Percentiles rank a stretch among this genome's conserved stretches.
Evolutionary conservation across 345 rosid species (phyloP).

Genomic region (Ailanthus altissimus): DNA sequence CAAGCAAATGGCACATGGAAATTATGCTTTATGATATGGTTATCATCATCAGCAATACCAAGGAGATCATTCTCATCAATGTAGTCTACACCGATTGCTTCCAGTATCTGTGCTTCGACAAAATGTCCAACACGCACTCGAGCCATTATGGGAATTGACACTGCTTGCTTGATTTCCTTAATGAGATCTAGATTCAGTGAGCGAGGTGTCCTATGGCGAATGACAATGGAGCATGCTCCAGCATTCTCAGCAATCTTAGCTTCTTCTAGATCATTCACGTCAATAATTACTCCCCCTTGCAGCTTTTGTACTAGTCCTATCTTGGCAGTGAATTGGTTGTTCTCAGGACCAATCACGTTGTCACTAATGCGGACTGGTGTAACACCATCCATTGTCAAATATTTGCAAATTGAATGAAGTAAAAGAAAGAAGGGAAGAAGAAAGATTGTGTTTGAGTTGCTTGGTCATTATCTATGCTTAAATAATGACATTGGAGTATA

Average conservation of each 20-base stretch:
- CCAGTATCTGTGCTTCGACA: slow-evolving; percentile 43
- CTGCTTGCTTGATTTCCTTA: slow-evolving; percentile 31
- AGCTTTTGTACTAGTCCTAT: slow-evolving; percentile 31
- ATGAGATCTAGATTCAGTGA: slow-evolving; percentile 31
- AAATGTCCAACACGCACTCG: slow-evolving; percentile 42
- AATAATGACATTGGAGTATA: neutral
- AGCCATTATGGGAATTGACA: slow-evolving; percentile 36
- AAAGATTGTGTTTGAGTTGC: neutral
- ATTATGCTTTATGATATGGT: slow-evolving; percentile 54
- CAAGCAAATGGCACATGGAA: slow-evolving; percentile 51
- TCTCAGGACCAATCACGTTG: slow-evolving; percentile 23
- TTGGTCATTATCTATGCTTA: neutral
- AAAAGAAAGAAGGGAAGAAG: neutral
- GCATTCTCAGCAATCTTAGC: slow-evolving; percentile 36
- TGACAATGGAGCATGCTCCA: slow-evolving; percentile 31
- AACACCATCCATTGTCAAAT: slow-evolving; percentile 27
- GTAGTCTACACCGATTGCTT: slow-evolving; percentile 38
- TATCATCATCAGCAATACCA: slow-evolving; percentile 34
- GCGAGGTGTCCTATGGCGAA: slow-evolving; percentile 10
- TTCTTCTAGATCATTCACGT: slow-evolving; percentile 24
- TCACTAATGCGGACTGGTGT: slow-evolving; percentile 29
- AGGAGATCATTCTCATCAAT: slow-evolving; percentile 41
- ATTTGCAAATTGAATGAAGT: slow-evolving; percentile 25
- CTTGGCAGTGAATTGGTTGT: slow-evolving; percentile 30
- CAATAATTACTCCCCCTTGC: slow-evolving; percentile 36